Evolutionary conservation across 1,284 basidiomycete genomes (phyloP).

Genomic region (Erythrobasidium hasegawianum): DNA sequence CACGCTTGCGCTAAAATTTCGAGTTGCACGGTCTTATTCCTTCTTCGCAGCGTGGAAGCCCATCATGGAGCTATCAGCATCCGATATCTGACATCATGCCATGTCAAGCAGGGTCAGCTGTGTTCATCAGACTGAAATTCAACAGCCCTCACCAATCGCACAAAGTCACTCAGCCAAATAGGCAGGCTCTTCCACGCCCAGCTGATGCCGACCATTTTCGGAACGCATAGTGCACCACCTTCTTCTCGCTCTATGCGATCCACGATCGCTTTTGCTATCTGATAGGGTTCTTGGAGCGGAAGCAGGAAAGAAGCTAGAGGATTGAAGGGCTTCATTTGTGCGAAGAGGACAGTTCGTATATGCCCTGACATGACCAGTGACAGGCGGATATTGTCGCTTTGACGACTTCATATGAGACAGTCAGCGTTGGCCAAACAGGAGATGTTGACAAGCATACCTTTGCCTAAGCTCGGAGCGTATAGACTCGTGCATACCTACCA

Average conservation of each 20-base stretch:
- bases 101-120: no score
- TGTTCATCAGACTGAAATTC: no score
- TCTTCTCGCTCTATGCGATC: conserved; percentile 70
- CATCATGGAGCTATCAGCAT: background rate
- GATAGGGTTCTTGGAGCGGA: conserved; percentile 66
- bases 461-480: conserved; percentile 78
- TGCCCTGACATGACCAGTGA: conserved; percentile 75
- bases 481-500: conserved; percentile 69
- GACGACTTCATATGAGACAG: conserved; percentile 55
- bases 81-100: no score
- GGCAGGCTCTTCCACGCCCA: conserved; percentile 61
- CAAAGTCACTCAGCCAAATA: conserved; percentile 62
- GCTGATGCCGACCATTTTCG: conserved; percentile 65
- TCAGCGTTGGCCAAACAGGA: conserved; percentile 6
- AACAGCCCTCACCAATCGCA: conserved; percentile 33
- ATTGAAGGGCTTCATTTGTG: conserved; percentile 50
- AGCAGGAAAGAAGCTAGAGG: conserved; percentile 64
- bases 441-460: conserved; percentile 50
- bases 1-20: no score
- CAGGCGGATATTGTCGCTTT: conserved; percentile 65
- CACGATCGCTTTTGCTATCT: conserved; percentile 73
- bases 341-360: conserved; percentile 69
- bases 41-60: no score
- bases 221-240: conserved; percentile 65
- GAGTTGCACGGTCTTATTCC: no score